phyloP scores from a whole-genome alignment of 169 alveolate species.

The Toxoplasma gondii region DNA sequence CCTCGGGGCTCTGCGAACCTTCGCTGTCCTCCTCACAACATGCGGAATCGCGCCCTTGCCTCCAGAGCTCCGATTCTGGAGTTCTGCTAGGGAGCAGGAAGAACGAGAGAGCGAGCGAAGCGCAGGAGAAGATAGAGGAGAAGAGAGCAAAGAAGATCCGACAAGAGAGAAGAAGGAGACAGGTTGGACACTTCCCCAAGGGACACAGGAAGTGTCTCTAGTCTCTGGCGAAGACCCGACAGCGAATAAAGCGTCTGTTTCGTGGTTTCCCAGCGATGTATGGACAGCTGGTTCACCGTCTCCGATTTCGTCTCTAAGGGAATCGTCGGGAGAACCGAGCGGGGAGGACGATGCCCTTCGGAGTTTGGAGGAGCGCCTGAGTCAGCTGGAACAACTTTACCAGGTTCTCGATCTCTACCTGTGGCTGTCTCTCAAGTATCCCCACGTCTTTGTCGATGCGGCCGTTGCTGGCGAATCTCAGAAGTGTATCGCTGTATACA shows the following conservation, averaged over 20 bases:
- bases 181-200: neutral
- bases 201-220: neutral
- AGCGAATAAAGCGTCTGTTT: neutral
- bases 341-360: neutral
- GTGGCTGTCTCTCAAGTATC: slow-evolving; percentile 58
- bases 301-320: neutral
- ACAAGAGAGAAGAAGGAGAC: neutral
- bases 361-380: slow-evolving; percentile 20
- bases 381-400: neutral
- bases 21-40: slow-evolving; percentile 62
- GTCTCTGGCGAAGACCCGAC: neutral
- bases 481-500: neutral
- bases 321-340: neutral
- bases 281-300: neutral
- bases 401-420: slow-evolving; percentile 54
- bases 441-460: slow-evolving; percentile 46
- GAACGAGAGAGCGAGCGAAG: neutral
- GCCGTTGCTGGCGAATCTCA: slow-evolving; percentile 29
- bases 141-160: neutral
- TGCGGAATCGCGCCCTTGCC: slow-evolving; percentile 61
- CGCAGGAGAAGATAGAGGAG: neutral
- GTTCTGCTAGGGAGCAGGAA: neutral
- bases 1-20: slow-evolving; percentile 57
- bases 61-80: slow-evolving; percentile 43
- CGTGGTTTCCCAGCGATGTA: neutral